phyloP scores from a whole-genome alignment of 345 rosid genomes.

The Ailanthus altissimus region DNA sequence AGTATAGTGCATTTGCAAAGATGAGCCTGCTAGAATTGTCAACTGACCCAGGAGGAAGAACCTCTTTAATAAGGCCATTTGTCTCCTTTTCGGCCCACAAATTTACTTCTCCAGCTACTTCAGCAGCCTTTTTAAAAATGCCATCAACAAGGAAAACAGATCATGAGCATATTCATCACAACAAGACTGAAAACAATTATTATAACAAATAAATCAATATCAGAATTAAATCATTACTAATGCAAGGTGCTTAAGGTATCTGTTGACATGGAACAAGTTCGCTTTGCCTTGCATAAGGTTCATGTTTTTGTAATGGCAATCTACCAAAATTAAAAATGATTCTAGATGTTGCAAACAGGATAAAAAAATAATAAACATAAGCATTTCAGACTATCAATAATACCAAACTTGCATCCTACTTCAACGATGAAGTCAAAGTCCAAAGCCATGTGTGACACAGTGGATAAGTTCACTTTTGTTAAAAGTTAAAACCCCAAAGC shows the following conservation, averaged over 20 bases:
- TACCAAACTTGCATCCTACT: background rate
- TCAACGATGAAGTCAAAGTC: background rate
- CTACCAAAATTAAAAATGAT: background rate
- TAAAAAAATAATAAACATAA: background rate
- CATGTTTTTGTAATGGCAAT: background rate
- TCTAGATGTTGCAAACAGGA: background rate
- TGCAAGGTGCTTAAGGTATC: background rate
- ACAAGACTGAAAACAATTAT: background rate
- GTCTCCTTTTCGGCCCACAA: slow-evolving; percentile 77
- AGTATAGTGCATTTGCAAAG: slow-evolving; percentile 77
- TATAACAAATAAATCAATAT: background rate
- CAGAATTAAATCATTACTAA: background rate
- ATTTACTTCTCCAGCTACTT: slow-evolving; percentile 63
- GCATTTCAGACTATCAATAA: background rate
- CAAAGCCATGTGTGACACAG: background rate
- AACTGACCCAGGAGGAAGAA: slow-evolving; percentile 68
- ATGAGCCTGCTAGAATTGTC: slow-evolving; percentile 56
- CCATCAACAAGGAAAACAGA: slow-evolving; percentile 14
- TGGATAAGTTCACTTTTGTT: background rate
- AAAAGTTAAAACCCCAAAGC: background rate
- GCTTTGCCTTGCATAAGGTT: background rate
- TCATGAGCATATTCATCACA: background rate
- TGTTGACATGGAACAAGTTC: background rate
- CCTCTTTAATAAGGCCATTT: slow-evolving; percentile 67
- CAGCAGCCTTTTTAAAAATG: slow-evolving; percentile 53